Evolutionary conservation across 116 monocot genomes (phyloP).

Genomic region (Zostera marina): DNA sequence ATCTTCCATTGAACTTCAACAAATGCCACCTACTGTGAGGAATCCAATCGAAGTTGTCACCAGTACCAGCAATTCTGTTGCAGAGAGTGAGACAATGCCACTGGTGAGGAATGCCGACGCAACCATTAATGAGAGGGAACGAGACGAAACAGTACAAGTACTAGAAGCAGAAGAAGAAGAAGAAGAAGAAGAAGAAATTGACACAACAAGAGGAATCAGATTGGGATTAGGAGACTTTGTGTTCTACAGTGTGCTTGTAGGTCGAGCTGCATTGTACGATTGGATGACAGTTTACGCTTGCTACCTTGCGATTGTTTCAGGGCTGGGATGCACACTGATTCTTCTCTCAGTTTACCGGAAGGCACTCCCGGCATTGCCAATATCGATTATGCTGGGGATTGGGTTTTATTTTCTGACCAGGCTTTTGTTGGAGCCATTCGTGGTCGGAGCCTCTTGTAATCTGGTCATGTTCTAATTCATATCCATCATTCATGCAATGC

Average conservation of each 20-base stretch:
- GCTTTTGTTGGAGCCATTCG: conserved; percentile 81
- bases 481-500: neutral
- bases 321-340: conserved; percentile 80
- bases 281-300: conserved; percentile 93
- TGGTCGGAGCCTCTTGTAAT: conserved; percentile 61
- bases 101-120: conserved; percentile 10
- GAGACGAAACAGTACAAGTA: neutral
- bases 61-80: neutral
- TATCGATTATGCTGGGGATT: conserved; percentile 70
- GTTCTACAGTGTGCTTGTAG: conserved; percentile 89
- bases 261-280: conserved; percentile 90
- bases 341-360: conserved; percentile 46
- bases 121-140: neutral
- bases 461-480: conserved; percentile 86
- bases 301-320: conserved; percentile 76
- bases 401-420: conserved; percentile 80
- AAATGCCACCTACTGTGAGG: conserved; percentile 4
- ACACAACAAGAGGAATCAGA: conserved; percentile 48
- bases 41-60: conserved; percentile 10
- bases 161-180: too few relatives aligned
- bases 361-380: conserved; percentile 79
- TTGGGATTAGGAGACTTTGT: conserved; percentile 88
- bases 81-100: conserved; percentile 31
- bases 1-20: conserved; percentile 28
- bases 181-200: conserved; percentile 14